Evolutionary conservation across 148 eudicot species (phyloP), one percentile per base, ranked within the genome.

Genomic region (Persicaria maculosa): DNA sequence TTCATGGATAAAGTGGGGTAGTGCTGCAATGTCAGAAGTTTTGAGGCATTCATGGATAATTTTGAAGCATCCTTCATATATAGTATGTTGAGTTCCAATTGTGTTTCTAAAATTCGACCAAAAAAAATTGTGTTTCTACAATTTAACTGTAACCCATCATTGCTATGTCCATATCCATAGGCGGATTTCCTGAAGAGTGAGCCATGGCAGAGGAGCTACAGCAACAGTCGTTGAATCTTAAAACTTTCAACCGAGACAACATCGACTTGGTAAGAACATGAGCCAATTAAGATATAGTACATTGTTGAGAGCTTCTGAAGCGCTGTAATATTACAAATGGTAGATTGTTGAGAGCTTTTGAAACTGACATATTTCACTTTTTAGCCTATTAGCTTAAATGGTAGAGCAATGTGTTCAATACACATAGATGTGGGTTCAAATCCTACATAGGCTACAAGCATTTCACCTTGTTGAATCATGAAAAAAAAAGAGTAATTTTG

Each of bases 211-310:
- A 79, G 71, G 78, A 84, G 6, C 62, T 89, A 73, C 80, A 81
- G 75, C 86, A 80, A 69, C 89, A 87, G 25, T 76, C 87, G 45
- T 14, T 89, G 50, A 82, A 75, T 78, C 88, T 90, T 74, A 82
- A 82, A 19, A 81, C 82, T 76, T 81, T 89, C 76, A 77, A 68
- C 22, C 74, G 86, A 72, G 90, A 89, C 19, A 88, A 86, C 67
- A 82, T 89, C 78, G 93, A 89, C 82, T 79, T 89, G 86, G 93
- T 89, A 85, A 84, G 76, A 25, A 44, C 5, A 15, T 3, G 43
- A 52, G 12, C 68, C 48, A 22, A 70, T 22, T 17, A 20, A 62
- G 44, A 36, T 31, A 43, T 65, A 48, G 20, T 14, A 31, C 73
- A 8, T 44, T 6, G 1, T 36, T 72, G 6, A 31, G 44, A 44